These are phyloP conservation scores for Ophiostoma ulmi DNA, from an alignment of 2,329 filamentous ascomycete species.

Conservation along the genomic window DNA sequence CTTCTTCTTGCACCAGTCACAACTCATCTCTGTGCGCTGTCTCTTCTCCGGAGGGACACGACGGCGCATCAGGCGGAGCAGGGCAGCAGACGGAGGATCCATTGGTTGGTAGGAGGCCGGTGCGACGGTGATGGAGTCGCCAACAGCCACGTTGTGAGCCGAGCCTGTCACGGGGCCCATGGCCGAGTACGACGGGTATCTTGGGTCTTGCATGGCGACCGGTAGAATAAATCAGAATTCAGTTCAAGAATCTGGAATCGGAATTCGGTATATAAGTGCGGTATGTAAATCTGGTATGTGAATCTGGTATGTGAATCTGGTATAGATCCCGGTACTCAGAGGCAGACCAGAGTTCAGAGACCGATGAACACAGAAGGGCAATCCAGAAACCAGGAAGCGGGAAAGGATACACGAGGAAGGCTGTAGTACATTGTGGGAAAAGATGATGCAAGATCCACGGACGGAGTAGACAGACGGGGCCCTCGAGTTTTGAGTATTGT, in stretches of 20 bases:
- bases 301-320: background rate
- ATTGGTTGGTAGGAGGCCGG: slow-evolving; percentile 11
- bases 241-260: background rate
- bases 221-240: background rate
- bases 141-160: background rate
- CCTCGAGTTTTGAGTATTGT: background rate
- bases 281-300: background rate
- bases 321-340: background rate
- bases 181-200: slow-evolving; percentile 11
- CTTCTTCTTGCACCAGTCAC: slow-evolving; percentile 30
- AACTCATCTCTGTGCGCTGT: slow-evolving; percentile 29
- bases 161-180: background rate
- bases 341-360: background rate
- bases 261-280: background rate
- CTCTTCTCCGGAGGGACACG: slow-evolving; percentile 28
- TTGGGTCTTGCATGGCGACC: slow-evolving; percentile 10
- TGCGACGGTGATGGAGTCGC: slow-evolving; percentile 11
- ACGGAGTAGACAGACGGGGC: slow-evolving; percentile 2
- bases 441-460: slow-evolving; percentile 5
- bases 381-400: background rate
- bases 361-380: background rate
- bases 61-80: slow-evolving; percentile 28
- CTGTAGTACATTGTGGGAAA: background rate
- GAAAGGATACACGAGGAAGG: background rate
- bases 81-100: slow-evolving; percentile 21